Conservation (phyloP, 805 yeast species). For the Myxozyma nipponensis region DNA sequence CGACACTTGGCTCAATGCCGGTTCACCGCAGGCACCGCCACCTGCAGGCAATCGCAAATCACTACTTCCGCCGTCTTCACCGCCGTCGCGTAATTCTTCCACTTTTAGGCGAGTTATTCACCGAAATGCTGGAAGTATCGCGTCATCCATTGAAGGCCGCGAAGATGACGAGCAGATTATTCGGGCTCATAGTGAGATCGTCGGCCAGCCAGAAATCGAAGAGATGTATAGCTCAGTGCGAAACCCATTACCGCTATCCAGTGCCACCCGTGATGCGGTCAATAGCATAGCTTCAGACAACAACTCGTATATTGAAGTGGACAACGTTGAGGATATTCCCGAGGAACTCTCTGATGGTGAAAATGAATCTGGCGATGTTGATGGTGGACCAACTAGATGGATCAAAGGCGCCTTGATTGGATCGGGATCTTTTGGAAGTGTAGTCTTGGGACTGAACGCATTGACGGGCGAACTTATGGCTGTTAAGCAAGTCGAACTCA, state of each 20-base stretch:
- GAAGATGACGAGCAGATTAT: neutral
- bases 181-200: neutral
- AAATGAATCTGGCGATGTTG: constrained; percentile 39
- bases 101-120: constrained; percentile 2
- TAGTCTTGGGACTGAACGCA: constrained; percentile 86
- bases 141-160: constrained; percentile 4
- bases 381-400: constrained; percentile 73
- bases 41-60: constrained; percentile 4
- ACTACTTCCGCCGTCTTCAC: constrained; percentile 1
- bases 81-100: constrained; percentile 9
- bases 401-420: constrained; percentile 90
- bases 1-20: constrained; percentile 44
- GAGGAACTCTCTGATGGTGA: constrained; percentile 20
- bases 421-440: constrained; percentile 92
- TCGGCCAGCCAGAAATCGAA: neutral
- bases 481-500: constrained; percentile 82
- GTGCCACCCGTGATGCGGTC: constrained; percentile 5
- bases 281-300: constrained; percentile 22
- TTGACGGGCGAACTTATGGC: constrained; percentile 95
- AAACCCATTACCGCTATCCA: constrained; percentile 14
- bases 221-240: neutral
- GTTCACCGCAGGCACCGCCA: constrained; percentile 13
- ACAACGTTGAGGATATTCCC: constrained; percentile 23
- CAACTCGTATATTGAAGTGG: constrained; percentile 26
- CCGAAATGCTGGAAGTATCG: constrained; percentile 4